A percentile compares a stretch with the other conserved stretches of the same genome.
Conservation (phyloP, 2,329 filamentous ascomycete species). For the Leptosphaerulina australis region DNA sequence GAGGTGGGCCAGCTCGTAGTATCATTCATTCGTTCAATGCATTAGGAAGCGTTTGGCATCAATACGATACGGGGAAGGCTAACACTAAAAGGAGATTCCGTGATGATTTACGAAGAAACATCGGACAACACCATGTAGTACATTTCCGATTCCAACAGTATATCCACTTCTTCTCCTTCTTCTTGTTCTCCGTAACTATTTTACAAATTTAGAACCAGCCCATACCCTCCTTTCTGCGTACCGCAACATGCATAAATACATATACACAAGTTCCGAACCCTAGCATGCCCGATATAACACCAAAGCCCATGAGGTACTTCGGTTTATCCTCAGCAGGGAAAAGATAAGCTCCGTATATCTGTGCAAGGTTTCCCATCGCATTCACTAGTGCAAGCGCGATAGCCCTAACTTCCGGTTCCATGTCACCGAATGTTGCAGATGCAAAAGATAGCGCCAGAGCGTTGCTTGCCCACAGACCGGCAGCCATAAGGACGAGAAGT, state of each 20-base stretch:
- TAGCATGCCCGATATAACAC: conserved; percentile 42
- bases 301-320: conserved; percentile 50
- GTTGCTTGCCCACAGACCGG: conserved; percentile 61
- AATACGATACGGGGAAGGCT: too few species aligned
- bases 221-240: conserved; percentile 35
- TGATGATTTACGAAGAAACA: too few species aligned
- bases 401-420: conserved; percentile 58
- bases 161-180: not conserved
- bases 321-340: conserved; percentile 58
- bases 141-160: too few species aligned
- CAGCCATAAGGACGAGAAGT: conserved; percentile 62
- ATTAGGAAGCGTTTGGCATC: too few species aligned
- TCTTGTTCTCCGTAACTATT: too few species aligned
- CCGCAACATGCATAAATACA: conserved; percentile 36
- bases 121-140: too few species aligned
- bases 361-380: conserved; percentile 60
- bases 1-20: too few species aligned
- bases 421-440: conserved; percentile 58
- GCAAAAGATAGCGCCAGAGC: conserved; percentile 59
- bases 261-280: conserved; percentile 40
- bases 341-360: conserved; percentile 62
- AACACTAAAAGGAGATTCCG: too few species aligned
- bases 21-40: too few species aligned
- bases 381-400: conserved; percentile 61
- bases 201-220: conserved; percentile 1